Conservation (phyloP, 495 filamentous ascomycete genomes). For the Talaromyces nanjingensis region DNA sequence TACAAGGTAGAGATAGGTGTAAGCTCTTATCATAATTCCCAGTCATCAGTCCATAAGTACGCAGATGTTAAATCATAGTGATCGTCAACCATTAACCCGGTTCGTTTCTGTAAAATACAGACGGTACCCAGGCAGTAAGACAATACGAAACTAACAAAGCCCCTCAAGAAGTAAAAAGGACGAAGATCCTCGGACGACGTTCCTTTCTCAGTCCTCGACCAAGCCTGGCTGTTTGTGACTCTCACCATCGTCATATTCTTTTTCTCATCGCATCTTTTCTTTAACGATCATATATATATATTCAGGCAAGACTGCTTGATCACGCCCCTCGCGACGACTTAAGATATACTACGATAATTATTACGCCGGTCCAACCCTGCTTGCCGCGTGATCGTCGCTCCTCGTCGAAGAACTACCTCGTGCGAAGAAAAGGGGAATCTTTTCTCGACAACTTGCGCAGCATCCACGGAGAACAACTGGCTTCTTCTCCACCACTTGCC, state of each 20-base stretch:
- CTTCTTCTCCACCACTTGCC: not conserved
- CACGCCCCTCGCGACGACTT: not conserved
- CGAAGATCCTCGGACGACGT: not conserved
- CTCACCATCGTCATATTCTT: not conserved
- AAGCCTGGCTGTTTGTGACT: not conserved
- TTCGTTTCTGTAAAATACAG: not conserved
- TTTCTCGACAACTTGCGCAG: not conserved
- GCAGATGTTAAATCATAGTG: not conserved
- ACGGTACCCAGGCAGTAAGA: not conserved
- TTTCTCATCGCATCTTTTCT: not conserved
- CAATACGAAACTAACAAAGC: conserved; percentile 2
- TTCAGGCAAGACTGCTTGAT: not conserved
- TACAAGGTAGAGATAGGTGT: not conserved
- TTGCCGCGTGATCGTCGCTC: not conserved
- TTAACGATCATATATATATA: not conserved
- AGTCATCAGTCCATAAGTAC: not conserved
- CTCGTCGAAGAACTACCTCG: not conserved
- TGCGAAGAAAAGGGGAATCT: not conserved
- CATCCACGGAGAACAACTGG: not conserved
- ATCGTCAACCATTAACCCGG: not conserved
- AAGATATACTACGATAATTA: not conserved
- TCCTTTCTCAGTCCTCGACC: not conserved
- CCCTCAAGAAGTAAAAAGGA: conserved; percentile 1
- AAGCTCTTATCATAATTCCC: not conserved
- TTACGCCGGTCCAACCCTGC: not conserved